phyloP scores from a whole-genome alignment of 805 yeast genomes.

The Nakazawaea holstii region DNA sequence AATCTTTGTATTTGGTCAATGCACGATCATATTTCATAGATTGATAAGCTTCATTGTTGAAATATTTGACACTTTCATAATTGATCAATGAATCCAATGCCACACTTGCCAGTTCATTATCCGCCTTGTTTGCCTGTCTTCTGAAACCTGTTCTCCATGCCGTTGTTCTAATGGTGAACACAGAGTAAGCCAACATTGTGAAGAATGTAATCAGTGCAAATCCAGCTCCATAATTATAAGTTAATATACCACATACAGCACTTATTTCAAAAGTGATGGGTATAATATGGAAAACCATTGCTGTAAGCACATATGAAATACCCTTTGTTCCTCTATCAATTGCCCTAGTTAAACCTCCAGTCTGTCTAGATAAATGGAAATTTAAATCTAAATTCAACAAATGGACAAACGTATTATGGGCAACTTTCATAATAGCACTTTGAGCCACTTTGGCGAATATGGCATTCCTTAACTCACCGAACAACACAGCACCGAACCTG shows the following conservation, averaged over 20 bases:
- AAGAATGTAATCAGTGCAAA: conserved; percentile 85
- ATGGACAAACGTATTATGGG: conserved; percentile 81
- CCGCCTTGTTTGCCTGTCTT: conserved; percentile 86
- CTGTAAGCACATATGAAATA: conserved; percentile 84
- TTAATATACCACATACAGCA: conserved; percentile 88
- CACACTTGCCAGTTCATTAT: conserved; percentile 90
- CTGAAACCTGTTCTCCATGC: conserved; percentile 95
- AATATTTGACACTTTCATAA: conserved; percentile 90
- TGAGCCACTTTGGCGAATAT: conserved; percentile 95
- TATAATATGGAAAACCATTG: conserved; percentile 96
- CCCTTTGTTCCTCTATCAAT: conserved; percentile 98
- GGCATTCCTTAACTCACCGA: conserved; percentile 94
- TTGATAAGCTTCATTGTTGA: conserved; percentile 84
- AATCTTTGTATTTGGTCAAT: conserved; percentile 64
- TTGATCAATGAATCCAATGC: conserved; percentile 92
- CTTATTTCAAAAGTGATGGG: conserved; percentile 91
- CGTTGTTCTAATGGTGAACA: conserved; percentile 87
- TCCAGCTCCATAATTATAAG: conserved; percentile 83
- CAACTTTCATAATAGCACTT: conserved; percentile 85
- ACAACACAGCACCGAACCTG: conserved; percentile 87
- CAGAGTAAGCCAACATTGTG: conserved; percentile 85
- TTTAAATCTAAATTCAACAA: conserved; percentile 78
- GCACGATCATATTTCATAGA: conserved; percentile 76
- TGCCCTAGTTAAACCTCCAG: conserved; percentile 94
- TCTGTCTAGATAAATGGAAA: conserved; percentile 86